phyloP scores from a whole-genome alignment of 331 rosid species.

The Cydonia oblonga region DNA sequence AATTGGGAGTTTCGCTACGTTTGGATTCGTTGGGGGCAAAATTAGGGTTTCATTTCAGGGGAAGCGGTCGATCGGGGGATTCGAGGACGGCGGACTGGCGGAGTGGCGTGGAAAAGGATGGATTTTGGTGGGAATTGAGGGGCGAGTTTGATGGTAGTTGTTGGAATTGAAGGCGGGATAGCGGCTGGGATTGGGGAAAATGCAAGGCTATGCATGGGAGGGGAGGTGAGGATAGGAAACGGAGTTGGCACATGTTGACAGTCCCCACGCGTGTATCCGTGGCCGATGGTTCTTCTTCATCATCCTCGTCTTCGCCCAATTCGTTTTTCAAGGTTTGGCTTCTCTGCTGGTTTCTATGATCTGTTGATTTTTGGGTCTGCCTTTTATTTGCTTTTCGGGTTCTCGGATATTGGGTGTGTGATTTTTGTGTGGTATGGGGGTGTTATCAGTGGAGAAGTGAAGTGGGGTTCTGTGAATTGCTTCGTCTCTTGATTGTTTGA shows the following conservation, averaged over 20 bases:
- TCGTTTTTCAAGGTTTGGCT: conserved; percentile 42
- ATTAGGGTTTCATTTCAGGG: conserved; percentile 15
- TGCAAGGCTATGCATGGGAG: conserved; percentile 71
- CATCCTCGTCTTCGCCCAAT: conserved; percentile 29
- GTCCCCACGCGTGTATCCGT: conserved; percentile 35
- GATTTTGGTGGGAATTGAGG: conserved; percentile 12
- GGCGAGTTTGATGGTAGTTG: conserved; percentile 42
- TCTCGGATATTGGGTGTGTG: neutral
- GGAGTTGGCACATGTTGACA: conserved; percentile 63
- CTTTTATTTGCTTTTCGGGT: neutral
- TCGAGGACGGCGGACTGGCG: neutral
- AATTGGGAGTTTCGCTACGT: conserved; percentile 10
- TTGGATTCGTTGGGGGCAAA: neutral
- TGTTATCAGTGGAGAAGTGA: neutral
- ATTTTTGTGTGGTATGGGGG: neutral
- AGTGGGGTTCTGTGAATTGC: neutral
- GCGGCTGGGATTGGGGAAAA: conserved; percentile 46
- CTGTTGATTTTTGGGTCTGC: neutral
- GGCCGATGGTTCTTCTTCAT: conserved; percentile 41
- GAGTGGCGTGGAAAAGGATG: neutral
- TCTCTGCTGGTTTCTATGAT: neutral
- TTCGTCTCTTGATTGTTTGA: neutral
- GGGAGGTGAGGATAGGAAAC: conserved; percentile 41
- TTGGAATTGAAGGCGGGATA: conserved; percentile 31
- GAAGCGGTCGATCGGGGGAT: conserved; percentile 20